phyloP scores from a whole-genome alignment of 345 rosid species.

The Boechera retrofracta region DNA sequence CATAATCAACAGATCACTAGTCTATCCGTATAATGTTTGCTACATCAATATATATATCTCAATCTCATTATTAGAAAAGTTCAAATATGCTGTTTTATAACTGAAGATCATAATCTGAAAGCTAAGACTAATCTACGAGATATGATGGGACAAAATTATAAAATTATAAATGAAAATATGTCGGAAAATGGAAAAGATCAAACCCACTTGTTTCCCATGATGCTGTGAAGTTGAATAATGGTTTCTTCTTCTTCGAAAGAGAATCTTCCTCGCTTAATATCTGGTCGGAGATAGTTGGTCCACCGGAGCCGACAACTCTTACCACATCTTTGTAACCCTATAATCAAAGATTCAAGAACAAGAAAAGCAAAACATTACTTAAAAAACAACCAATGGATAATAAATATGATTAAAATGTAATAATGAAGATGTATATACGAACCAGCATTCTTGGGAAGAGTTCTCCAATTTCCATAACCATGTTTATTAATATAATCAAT shows the following conservation, averaged over 20 bases:
- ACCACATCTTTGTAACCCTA: conserved; percentile 73
- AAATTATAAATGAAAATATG: background rate
- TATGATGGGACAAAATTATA: background rate
- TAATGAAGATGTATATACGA: background rate
- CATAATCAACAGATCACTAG: background rate
- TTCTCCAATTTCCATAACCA: conserved; percentile 88
- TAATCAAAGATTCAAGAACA: conserved; percentile 11
- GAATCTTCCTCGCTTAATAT: conserved; percentile 81
- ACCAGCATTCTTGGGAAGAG: conserved; percentile 92
- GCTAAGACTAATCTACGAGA: background rate
- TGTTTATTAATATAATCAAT: conserved; percentile 65
- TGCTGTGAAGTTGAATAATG: conserved; percentile 72
- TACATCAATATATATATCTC: background rate
- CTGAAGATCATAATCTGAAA: background rate
- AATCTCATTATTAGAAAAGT: background rate
- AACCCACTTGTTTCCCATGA: conserved; percentile 83
- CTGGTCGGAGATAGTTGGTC: conserved; percentile 90
- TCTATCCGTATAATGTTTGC: too few relatives aligned
- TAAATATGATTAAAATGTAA: background rate
- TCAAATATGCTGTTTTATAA: background rate
- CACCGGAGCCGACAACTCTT: conserved; percentile 91
- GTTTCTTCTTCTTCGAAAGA: conserved; percentile 77
- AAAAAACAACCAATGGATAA: background rate
- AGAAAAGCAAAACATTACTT: background rate
- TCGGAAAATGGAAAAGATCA: background rate